phyloP scores from a whole-genome alignment of 305 asterid genomes.

The Ajuga reptans region DNA sequence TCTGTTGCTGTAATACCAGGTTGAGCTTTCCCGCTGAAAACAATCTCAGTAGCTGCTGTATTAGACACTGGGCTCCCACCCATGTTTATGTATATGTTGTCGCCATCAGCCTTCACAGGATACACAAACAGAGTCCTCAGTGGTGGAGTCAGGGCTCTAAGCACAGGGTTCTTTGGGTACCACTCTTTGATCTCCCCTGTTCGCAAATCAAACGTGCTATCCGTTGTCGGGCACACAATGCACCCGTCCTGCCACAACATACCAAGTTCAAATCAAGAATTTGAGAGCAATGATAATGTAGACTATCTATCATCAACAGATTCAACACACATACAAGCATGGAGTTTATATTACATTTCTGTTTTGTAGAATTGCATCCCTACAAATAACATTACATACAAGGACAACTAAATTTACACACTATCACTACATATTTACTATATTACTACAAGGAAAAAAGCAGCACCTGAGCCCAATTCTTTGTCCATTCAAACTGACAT shows the following conservation, averaged over 20 bases:
- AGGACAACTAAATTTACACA: neutral
- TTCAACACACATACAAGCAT: neutral
- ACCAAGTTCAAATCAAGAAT: neutral
- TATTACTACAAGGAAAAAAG: neutral
- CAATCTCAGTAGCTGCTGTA: conserved; percentile 61
- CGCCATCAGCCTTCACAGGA: conserved; percentile 59
- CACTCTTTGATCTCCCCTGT: conserved; percentile 82
- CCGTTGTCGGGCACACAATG: conserved; percentile 84
- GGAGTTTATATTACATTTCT: neutral
- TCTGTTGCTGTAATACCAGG: conserved; percentile 76
- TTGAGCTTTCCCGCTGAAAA: conserved; percentile 93
- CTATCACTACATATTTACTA: too few relatives aligned
- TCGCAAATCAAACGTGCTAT: conserved; percentile 75
- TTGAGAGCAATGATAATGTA: too few relatives aligned
- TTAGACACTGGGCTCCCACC: conserved; percentile 32
- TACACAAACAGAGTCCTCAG: conserved; percentile 51
- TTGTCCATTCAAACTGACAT: neutral
- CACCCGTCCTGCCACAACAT: conserved; percentile 67
- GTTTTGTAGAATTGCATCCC: neutral
- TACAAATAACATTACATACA: neutral
- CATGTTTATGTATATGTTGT: conserved; percentile 64
- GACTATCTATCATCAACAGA: too few relatives aligned
- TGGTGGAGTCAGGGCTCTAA: conserved; percentile 82
- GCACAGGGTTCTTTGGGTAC: conserved; percentile 85
- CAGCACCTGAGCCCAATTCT: neutral